Evolutionary conservation across 495 filamentous ascomycete genomes (phyloP).

Genomic region (Podospora pseudoanserina): DNA sequence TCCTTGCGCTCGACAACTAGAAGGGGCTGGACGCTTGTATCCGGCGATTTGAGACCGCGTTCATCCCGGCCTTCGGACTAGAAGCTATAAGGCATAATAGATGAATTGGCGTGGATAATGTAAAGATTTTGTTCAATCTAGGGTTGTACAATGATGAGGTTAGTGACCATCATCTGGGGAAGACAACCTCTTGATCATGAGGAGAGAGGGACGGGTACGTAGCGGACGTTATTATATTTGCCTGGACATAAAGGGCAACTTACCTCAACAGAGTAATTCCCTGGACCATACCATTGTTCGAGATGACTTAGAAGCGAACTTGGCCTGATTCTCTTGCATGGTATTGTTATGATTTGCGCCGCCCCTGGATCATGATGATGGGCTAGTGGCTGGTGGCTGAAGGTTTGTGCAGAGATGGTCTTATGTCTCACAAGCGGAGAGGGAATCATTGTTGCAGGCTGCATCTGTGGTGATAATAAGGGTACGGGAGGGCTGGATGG

Average conservation of each 20-base stretch:
- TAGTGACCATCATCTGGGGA: not conserved
- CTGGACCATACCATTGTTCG: not conserved
- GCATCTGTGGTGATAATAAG: too few relatives aligned
- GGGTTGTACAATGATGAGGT: not conserved
- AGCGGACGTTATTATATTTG: not conserved
- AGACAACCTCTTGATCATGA: not conserved
- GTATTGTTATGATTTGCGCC: not conserved
- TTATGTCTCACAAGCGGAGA: not conserved
- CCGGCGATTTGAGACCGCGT: too few relatives aligned
- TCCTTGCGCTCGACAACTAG: too few relatives aligned
- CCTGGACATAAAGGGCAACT: not conserved
- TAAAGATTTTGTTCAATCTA: slow-evolving; percentile 1
- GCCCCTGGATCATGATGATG: not conserved
- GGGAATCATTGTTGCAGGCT: too few relatives aligned
- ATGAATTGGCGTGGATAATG: not conserved
- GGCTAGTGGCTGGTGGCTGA: not conserved
- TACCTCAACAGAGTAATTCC: not conserved
- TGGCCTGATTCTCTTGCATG: not conserved
- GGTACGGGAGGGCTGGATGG: too few relatives aligned
- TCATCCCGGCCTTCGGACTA: too few relatives aligned
- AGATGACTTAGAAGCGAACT: not conserved
- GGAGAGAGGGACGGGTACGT: not conserved
- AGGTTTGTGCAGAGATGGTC: not conserved
- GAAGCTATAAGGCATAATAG: too few relatives aligned
- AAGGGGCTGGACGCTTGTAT: too few relatives aligned